Base-by-base conservation (phyloP, 2,329 filamentous ascomycete species). In the Hymenoscyphus fraxineus region DNA sequence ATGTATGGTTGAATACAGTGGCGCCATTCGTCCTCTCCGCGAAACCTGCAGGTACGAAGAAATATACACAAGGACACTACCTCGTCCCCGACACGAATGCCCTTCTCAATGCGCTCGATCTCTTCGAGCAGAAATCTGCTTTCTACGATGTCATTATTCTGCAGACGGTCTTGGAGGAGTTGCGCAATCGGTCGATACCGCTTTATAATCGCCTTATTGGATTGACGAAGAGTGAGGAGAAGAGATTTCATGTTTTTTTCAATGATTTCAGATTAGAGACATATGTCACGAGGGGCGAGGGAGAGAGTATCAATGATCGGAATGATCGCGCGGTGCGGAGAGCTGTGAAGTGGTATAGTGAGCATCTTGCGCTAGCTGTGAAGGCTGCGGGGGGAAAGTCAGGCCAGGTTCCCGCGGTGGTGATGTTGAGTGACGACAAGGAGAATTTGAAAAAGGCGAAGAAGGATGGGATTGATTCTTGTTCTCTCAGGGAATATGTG, bases 211-310 rank as follows among this genome's bases (percentile, higher is more conserved):
- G 95, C 47, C 82, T 99, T 59, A 87, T 98, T 70, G 88, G 90
- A 27, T 82, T 99, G 68, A 96, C 93, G 47, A 96, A 94, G 78
- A 97, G 94, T 74, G 93, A 97, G 72, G 93, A 96, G 69, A 99
- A 99, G 82, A 88, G 94, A 62, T 98, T 97, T 76, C 97, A 98
- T 74, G 92, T 99, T 61, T 99, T 99, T 77, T 98, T 98, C 85
- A 99, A 99, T 77, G 95, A 99, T 73, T 99, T 99, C 75, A 86
- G 94, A 60, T 82, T 93, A 47, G 96, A 99, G 77, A 99, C 95
- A 0, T 91, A 97, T 74, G 86, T 97, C 58, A 80, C 84, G 35
- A 85, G 95, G 67, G 84, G 88, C 22, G 77, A 83, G 6, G 89
- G 91, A 44, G 95, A 99, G 80, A 90, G 86, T 2, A 95, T 99